Evolutionary conservation across 805 yeast species (phyloP), one percentile per base, ranked within the genome.

Genomic region (Saccharomyces mikatae): DNA sequence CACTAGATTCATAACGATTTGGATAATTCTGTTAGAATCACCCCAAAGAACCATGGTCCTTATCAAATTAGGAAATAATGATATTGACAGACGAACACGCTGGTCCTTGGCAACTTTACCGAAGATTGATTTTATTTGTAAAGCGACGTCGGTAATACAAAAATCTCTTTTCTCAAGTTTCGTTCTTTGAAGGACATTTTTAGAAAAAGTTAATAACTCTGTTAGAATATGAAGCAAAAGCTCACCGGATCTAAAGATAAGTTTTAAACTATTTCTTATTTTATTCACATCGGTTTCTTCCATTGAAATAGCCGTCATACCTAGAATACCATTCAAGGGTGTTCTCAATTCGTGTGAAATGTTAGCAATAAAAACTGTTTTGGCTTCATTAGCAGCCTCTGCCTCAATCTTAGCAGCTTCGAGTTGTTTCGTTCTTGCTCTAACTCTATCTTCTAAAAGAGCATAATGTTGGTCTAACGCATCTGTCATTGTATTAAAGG

Each of bases 301-400:
- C 87, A 90, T 83, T 5, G 96, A 91, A 54, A 92, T 86, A 2
- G 96, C 87, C 0, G 97, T 88, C 91, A 92, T 88, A 58, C 98
- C 98, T 53, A 94, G 74, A 46, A 94, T 94, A 67, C 99, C 99
- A 69, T 94, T 94, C 58, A 94, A 75, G 1, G 99, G 99, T 0
- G 98, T 94, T 62, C 98, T 80, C 65, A 94, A 76, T 73, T 94
- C 99, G 69, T 89, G 97, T 0, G 96, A 88, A 17, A 89, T 90
- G 61, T 91, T 88, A 1, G 97, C 96, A 63, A 89, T 85, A 67
- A 89, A 89, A 6, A 89, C 90, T 6, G 98, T 91, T 66, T 94
- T 94, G 2, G 98, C 96, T 62, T 94, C 97, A 69, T 92, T 92
- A 0, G 99, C 99, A 29, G 86, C 82, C 71, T 92, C 97, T 0